These are phyloP conservation scores for Acrodontium crateriforme DNA, from an alignment of 2,329 filamentous ascomycete species.

Conservation along the genomic window DNA sequence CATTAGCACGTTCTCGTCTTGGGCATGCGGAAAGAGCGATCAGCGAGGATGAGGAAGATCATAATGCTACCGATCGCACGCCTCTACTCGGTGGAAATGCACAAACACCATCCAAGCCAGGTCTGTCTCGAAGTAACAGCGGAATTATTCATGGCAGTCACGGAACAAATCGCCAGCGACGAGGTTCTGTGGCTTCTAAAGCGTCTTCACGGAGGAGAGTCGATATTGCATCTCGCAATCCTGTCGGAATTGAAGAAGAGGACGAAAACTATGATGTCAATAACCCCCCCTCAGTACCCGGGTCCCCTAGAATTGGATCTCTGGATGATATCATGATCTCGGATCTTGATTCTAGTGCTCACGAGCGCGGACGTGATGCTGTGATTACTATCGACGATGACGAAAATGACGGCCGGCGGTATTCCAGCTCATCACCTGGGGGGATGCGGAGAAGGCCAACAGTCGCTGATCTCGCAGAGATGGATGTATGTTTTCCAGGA, in stretches of 20 bases:
- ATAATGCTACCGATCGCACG: slow-evolving; percentile 37
- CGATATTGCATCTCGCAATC: slow-evolving; percentile 6
- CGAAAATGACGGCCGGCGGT: slow-evolving; percentile 7
- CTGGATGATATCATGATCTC: slow-evolving; percentile 55
- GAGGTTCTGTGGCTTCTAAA: slow-evolving; percentile 15
- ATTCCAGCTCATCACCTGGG: slow-evolving; percentile 27
- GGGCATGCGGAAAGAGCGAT: slow-evolving; percentile 12
- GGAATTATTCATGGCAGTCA: slow-evolving; percentile 17
- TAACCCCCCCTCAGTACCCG: slow-evolving; percentile 49
- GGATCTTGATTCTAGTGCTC: slow-evolving; percentile 39
- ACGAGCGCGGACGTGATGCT: slow-evolving; percentile 30
- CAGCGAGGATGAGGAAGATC: slow-evolving; percentile 32
- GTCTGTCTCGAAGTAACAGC: slow-evolving; percentile 17
- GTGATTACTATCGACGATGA: slow-evolving; percentile 37
- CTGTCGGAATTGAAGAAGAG: slow-evolving; percentile 6
- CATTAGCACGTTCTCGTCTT: slow-evolving; percentile 1
- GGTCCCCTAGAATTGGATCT: slow-evolving; percentile 41
- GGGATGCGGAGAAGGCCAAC: slow-evolving; percentile 32
- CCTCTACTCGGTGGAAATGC: slow-evolving; percentile 35
- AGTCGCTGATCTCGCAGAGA: slow-evolving; percentile 53
- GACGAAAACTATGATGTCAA: slow-evolving; percentile 45
- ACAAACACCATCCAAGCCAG: slow-evolving; percentile 20
- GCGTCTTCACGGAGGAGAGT: slow-evolving; percentile 11
- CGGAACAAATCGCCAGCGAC: slow-evolving; percentile 11
- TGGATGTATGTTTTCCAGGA: slow-evolving; percentile 85